Base-by-base conservation (phyloP, 768 basidiomycete genomes). In the Paxillus ammoniavirescens region DNA sequence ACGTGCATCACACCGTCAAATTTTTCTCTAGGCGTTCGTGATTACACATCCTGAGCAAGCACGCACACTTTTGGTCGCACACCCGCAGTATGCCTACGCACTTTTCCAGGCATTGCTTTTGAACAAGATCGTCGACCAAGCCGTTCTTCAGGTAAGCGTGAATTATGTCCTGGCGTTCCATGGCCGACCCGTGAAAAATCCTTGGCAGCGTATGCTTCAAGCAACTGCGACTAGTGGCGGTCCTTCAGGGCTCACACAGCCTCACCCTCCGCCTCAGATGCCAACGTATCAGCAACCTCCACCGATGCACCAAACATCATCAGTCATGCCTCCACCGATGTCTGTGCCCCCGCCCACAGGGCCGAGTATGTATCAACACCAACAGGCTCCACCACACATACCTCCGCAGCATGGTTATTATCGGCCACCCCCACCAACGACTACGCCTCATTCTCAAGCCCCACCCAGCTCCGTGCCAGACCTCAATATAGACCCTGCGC, bases 61-160 rank as follows among this genome's bases (percentile, higher is more conserved):
- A 33, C 80, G 86, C 49, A 75, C 79, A 2, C 75, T 98, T 37
- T 80, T 99, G 42, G 75, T 83, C 23, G 78, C 84, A 15, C 88
- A 98, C 62, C 97, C 97, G 15, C 96, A 98, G 72, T 80, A 97
- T 5, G 89, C 93, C 2, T 98, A 98, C 68, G 97, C 97, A 4
- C 79, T 98, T 13, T 97, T 98, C 77, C 95, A 98, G 72, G 89
- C 92, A 0, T 81, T 99, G 58, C 75, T 98, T 8, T 73, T 98
- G 45, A 92, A 95, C 79, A 91, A 94, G 63, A 91, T 98, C 15
- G 91, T 98, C 38, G 94, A 98, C 59, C 82, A 90, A 3, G 81
- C 83, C 5, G 84, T 97, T 45, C 77, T 99, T 3, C 83, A 91
- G 87, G 91, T 59, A 78, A 80, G 78, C 67, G 77, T 35, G 57